A percentile compares a stretch with the other conserved stretches of the same genome.
Conservation (phyloP, 257 asterid genomes). For the Asclepias syriaca region DNA sequence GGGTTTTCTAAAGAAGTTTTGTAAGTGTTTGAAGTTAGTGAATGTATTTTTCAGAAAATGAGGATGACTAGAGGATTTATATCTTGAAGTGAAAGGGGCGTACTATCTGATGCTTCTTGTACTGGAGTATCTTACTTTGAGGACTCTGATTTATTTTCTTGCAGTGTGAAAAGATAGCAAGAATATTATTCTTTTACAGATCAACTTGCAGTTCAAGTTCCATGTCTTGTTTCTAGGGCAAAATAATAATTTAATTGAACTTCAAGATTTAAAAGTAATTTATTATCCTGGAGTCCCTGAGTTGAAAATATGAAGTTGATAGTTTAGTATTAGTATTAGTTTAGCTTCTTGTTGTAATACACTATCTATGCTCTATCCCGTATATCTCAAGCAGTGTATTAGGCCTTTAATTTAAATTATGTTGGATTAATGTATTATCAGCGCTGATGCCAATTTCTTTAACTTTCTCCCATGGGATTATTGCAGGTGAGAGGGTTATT, state of each 20-base stretch:
- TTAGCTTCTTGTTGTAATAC: not conserved
- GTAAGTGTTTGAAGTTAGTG: too few relatives aligned
- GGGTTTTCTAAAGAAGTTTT: slow-evolving; percentile 2
- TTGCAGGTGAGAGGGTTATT: slow-evolving; percentile 66
- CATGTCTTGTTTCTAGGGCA: not conserved
- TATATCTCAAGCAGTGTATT: not conserved
- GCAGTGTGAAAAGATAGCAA: not conserved
- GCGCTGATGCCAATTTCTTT: slow-evolving; percentile 9
- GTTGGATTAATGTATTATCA: not conserved
- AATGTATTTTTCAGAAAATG: not conserved
- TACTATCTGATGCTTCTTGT: not conserved
- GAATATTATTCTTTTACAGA: not conserved
- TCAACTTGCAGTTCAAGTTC: not conserved
- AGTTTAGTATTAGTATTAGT: not conserved
- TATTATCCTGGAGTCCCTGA: not conserved
- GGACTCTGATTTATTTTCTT: not conserved
- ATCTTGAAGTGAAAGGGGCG: not conserved
- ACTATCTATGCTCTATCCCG: not conserved
- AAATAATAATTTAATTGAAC: not conserved
- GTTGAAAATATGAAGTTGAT: not conserved
- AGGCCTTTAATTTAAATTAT: not conserved
- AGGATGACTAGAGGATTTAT: not conserved
- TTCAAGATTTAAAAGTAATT: not conserved
- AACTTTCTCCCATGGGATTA: not conserved
- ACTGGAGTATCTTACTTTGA: not conserved